Conservation (phyloP, 805 yeast species). For the Yarrowia porcina region DNA sequence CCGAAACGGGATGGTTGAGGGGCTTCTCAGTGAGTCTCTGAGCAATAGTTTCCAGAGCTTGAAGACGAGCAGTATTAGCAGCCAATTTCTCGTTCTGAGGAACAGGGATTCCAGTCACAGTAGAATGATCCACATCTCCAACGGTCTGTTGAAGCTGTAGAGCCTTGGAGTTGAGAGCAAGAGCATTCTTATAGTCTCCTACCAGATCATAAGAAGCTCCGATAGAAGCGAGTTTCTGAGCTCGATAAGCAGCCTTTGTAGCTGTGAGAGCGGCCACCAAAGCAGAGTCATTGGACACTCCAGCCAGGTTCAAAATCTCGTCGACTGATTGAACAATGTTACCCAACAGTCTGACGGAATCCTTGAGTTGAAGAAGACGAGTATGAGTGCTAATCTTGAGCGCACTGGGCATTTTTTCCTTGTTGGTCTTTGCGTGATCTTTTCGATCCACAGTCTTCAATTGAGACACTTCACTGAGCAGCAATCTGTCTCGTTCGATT, state of each 20-base stretch:
- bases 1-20: conserved; percentile 40
- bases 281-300: conserved; percentile 82
- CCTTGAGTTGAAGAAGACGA: conserved; percentile 33
- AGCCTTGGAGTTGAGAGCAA: conserved; percentile 35
- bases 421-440: conserved; percentile 22
- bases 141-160: conserved; percentile 22
- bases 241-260: conserved; percentile 49
- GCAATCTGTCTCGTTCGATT: conserved; percentile 64
- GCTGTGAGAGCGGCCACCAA: conserved; percentile 53
- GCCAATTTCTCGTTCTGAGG: neutral
- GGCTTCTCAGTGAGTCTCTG: conserved; percentile 2
- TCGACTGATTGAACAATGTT: conserved; percentile 51
- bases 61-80: neutral
- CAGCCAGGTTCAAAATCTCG: conserved; percentile 77
- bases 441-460: conserved; percentile 22
- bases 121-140: neutral
- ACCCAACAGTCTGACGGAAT: conserved; percentile 49
- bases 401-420: conserved; percentile 16
- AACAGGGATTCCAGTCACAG: conserved; percentile 2
- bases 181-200: conserved; percentile 35
- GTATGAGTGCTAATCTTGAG: conserved; percentile 28
- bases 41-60: conserved; percentile 16
- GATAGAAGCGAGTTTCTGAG: conserved; percentile 45
- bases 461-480: conserved; percentile 35
- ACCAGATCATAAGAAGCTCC: conserved; percentile 41